A percentile compares a stretch with the other conserved stretches of the same genome.
Conservation (phyloP, 495 filamentous ascomycete genomes). For the Ramalina peruviana region DNA sequence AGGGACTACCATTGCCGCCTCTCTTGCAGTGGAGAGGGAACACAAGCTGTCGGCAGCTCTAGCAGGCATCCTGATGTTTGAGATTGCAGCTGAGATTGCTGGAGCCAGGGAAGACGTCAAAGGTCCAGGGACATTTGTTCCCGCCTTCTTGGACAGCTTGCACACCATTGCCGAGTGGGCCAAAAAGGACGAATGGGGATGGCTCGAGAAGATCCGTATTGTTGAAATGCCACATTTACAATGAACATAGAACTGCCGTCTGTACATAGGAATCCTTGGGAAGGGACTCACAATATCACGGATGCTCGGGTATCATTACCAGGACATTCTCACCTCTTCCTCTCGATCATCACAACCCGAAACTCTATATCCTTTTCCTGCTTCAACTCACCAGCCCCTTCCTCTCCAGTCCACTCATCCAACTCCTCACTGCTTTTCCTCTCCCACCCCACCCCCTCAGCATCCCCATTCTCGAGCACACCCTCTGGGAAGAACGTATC, state of each 20-base stretch:
- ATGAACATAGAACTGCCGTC: not conserved
- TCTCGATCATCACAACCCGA: conserved; percentile 16
- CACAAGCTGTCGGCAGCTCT: conserved; percentile 57
- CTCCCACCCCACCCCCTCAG: conserved; percentile 3
- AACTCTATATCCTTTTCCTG: conserved; percentile 15
- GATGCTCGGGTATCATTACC: not conserved
- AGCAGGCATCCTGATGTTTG: conserved; percentile 63
- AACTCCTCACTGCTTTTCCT: conserved; percentile 14
- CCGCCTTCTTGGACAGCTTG: conserved; percentile 68
- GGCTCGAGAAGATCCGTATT: conserved; percentile 24
- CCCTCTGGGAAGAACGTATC: conserved; percentile 71
- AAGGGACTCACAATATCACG: not conserved
- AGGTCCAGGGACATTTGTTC: conserved; percentile 81
- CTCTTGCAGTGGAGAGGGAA: conserved; percentile 42
- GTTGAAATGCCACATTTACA: too few species aligned
- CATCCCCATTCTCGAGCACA: conserved; percentile 1
- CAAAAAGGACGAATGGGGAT: conserved; percentile 31
- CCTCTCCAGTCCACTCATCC: conserved; percentile 17
- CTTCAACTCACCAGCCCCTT: conserved; percentile 10
- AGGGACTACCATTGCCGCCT: conserved; percentile 66
- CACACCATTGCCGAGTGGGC: conserved; percentile 38
- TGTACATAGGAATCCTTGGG: not conserved
- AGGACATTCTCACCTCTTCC: not conserved
- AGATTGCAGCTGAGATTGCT: conserved; percentile 74
- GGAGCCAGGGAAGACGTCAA: conserved; percentile 42